A percentile compares a stretch with the other conserved stretches of the same genome.
Evolutionary conservation across 345 rosid genomes (phyloP).

Genomic region (Mangifera indica): DNA sequence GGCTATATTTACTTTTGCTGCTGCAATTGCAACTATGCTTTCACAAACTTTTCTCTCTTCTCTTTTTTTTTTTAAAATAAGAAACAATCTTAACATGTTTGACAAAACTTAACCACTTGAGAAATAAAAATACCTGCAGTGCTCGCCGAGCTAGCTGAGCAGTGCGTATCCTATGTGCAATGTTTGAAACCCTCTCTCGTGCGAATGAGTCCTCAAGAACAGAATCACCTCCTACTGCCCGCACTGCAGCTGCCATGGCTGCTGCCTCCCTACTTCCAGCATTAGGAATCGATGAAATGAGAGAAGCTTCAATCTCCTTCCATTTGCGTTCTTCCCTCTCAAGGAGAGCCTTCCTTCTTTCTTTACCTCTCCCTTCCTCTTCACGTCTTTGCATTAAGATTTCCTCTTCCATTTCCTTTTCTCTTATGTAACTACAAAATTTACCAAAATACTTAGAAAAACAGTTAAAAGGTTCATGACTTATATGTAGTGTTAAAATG

Average conservation of each 20-base stretch:
- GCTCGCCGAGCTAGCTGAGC: conserved; percentile 94
- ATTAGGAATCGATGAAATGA: conserved; percentile 95
- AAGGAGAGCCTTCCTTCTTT: conserved; percentile 95
- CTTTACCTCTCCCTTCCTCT: conserved; percentile 99
- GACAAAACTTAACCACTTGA: neutral
- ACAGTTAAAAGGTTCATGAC: neutral
- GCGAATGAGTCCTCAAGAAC: conserved; percentile 99
- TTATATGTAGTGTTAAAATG: neutral
- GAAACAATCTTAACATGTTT: neutral
- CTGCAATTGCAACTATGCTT: neutral
- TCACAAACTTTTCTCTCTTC: neutral
- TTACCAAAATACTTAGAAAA: conserved; percentile 13
- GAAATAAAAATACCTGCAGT: conserved; percentile 54
- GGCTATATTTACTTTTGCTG: neutral
- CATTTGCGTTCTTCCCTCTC: conserved; percentile 99
- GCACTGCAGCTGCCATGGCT: conserved; percentile 99
- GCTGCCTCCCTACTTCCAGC: conserved; percentile 99
- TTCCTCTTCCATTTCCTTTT: conserved; percentile 99
- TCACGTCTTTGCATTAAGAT: conserved; percentile 96
- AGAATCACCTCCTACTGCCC: conserved; percentile 99
- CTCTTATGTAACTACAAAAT: conserved; percentile 80
- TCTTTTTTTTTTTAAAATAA: neutral
- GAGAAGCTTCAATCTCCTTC: conserved; percentile 99
- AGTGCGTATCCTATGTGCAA: conserved; percentile 88
- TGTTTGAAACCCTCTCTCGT: conserved; percentile 95